Base-by-base conservation (phyloP, 148 eudicot species). In the Rhododendron henanense region DNA sequence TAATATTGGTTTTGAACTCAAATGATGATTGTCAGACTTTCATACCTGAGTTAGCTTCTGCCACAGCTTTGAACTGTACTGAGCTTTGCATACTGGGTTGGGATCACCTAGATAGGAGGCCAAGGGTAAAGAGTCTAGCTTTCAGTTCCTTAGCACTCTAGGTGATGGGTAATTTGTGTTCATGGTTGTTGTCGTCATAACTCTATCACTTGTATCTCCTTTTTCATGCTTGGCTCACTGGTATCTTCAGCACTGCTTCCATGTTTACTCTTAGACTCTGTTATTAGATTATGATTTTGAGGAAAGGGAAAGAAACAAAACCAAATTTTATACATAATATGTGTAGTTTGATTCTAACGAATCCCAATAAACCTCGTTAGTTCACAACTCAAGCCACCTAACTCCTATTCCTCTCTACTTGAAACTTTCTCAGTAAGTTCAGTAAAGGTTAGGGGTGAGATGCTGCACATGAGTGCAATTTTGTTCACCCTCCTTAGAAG, bases 51-150 rank as follows among this genome's bases (percentile, higher is more conserved):
- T 21, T 45, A 41, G 31, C 6, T 77, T 44, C 51, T 18, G 51
- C 6, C 51, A 44, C 25, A 25, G 81, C 59, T 79, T 79, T 78
- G 81, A 78, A 21, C 55, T 48, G 50, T 47, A 3, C 81, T 13
- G 57, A 79, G 81, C 31, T 79, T 79, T 25, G 57, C 81, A 25
- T 78, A 47, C 44, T 78, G n/a, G 79, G 11, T 77, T 77, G 28
- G 50, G 81, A 79, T 48, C 59, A 48, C 37, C 53, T 48, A 48
- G 35, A 78, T 4, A 78, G 25, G 81, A 78, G 57, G 33, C 57
- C 25, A 45, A 78, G 28, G 9, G 33, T 18, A 19, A 19, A 7
- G 44, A 39, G 31, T 7, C 25, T 9, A 63, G 31, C 31, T 9
- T 39, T 16, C 47, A 18, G 47, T 4, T 75, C 21, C n/a, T 41